A percentile compares a stretch with the other conserved stretches of the same genome.
phyloP scores from a whole-genome alignment of 371 early-diverging fungal species.

The Apophysomyces sp. region DNA sequence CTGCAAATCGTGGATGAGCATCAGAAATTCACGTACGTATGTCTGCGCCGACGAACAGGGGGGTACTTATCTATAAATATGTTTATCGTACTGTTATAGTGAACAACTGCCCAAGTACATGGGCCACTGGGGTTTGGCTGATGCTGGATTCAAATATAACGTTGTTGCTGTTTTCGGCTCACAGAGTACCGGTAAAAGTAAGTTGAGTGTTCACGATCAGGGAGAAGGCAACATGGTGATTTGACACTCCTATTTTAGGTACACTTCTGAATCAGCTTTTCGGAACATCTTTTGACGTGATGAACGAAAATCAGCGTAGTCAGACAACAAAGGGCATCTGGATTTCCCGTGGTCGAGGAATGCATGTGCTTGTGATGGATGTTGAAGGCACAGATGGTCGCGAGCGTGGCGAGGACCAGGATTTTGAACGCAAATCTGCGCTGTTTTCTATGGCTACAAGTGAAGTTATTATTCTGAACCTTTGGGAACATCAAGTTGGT shows the following conservation, averaged over 20 bases:
- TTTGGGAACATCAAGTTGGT: conserved; percentile 98
- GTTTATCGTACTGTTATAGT: conserved; percentile 32
- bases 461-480: conserved; percentile 94
- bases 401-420: conserved; percentile 98
- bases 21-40: conserved; percentile 80
- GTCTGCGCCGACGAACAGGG: not conserved
- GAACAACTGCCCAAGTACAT: conserved; percentile 69
- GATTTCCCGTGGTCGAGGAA: conserved; percentile 83
- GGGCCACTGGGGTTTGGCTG: conserved; percentile 81
- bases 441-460: conserved; percentile 95
- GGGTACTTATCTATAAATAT: not conserved
- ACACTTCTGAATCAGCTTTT: conserved; percentile 95
- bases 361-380: conserved; percentile 92
- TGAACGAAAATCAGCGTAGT: conserved; percentile 80
- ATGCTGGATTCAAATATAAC: conserved; percentile 93
- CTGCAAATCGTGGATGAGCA: conserved; percentile 85
- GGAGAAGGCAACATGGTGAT: not conserved
- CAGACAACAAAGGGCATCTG: conserved; percentile 98
- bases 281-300: conserved; percentile 92
- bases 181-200: conserved; percentile 97
- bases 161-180: conserved; percentile 98
- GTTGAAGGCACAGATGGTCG: conserved; percentile 99
- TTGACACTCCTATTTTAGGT: conserved; percentile 51
- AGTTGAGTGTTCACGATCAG: conserved; percentile 15
- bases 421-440: conserved; percentile 97